These are phyloP conservation scores for Suillus subluteus DNA, from an alignment of 768 basidiomycete species.

Conservation along the genomic window DNA sequence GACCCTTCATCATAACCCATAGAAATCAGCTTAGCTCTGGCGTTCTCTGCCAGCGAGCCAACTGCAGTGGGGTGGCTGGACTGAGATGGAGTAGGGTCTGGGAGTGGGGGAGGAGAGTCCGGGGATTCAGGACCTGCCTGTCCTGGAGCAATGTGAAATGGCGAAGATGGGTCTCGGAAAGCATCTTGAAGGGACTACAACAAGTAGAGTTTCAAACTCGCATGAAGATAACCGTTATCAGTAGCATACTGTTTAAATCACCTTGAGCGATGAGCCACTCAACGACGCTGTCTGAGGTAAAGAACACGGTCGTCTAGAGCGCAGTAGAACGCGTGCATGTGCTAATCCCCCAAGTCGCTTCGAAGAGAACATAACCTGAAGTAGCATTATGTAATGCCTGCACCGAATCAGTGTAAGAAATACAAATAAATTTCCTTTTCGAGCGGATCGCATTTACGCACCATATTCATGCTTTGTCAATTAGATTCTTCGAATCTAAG, in stretches of 20 bases:
- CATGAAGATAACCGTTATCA: background rate
- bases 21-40: constrained; percentile 43
- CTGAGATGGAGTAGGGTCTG: background rate
- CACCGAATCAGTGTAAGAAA: background rate
- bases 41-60: constrained; percentile 38
- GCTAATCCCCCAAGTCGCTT: background rate
- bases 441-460: too few species aligned
- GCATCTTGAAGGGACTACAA: constrained; percentile 60
- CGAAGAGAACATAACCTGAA: background rate
- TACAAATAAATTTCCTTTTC: background rate
- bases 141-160: constrained; percentile 66
- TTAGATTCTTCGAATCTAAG: background rate
- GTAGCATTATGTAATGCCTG: background rate
- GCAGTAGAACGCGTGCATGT: background rate
- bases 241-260: constrained; percentile 2
- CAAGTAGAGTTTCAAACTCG: background rate
- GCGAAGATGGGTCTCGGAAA: constrained; percentile 65
- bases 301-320: background rate
- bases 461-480: background rate
- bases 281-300: constrained; percentile 11
- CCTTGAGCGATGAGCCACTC: constrained; percentile 34
- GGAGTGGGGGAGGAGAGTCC: constrained; percentile 39
- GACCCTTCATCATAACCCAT: constrained; percentile 63
- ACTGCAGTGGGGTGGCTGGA: background rate
- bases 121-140: constrained; percentile 62